phyloP scores from a whole-genome alignment of 2,329 filamentous ascomycete genomes.

The Blastomyces parvus region DNA sequence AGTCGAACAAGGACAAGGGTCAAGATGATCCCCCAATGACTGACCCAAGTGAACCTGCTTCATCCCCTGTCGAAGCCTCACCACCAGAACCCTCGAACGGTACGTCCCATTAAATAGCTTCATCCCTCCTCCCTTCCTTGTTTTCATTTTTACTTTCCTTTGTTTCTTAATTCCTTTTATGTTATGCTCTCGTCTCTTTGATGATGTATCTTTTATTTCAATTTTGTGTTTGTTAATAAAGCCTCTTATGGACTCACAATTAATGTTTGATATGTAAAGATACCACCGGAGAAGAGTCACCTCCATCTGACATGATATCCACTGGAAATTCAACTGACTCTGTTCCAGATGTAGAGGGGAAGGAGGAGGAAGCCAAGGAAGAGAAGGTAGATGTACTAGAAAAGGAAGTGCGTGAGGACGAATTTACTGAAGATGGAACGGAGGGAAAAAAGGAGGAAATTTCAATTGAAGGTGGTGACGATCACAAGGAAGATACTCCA shows the following conservation, averaged over 20 bases:
- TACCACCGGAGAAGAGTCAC: neutral
- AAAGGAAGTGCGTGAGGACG: neutral
- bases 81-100: constrained; percentile 9
- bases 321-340: constrained; percentile 9
- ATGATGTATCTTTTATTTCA: neutral
- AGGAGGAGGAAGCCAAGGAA: neutral
- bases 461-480: constrained; percentile 13
- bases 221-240: neutral
- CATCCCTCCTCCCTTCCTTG: neutral
- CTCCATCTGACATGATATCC: constrained; percentile 1
- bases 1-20: constrained; percentile 24
- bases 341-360: constrained; percentile 5
- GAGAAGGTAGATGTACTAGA: neutral
- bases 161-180: neutral
- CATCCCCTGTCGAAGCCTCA: constrained; percentile 4
- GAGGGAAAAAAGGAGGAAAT: constrained; percentile 9
- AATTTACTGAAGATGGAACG: constrained; percentile 4
- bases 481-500: neutral
- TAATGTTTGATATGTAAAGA: constrained; percentile 3
- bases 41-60: constrained; percentile 8
- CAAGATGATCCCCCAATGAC: constrained; percentile 17
- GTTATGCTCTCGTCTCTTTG: neutral
- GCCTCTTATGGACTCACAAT: neutral
- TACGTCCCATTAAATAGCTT: neutral
- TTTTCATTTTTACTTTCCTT: neutral